Conservation (phyloP, 352 stramenopile species). For the Phytophthora lateralis region DNA sequence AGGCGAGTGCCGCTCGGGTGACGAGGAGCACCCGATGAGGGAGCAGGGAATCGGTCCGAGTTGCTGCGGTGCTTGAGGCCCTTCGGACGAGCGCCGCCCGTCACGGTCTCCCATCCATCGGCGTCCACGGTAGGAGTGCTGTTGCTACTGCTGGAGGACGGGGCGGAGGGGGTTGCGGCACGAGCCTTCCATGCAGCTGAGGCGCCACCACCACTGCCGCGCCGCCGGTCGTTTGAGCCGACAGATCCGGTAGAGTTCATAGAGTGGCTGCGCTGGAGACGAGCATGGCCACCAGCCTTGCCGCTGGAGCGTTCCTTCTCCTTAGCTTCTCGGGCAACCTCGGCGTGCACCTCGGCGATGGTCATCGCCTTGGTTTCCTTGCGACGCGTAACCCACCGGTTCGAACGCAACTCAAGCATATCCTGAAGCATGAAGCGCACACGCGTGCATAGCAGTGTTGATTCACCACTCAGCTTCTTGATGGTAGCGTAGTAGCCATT, state of each 20-base stretch:
- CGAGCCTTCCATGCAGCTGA: conserved; percentile 73
- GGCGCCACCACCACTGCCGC: conserved; percentile 46
- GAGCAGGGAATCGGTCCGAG: conserved; percentile 48
- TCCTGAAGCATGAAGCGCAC: conserved; percentile 89
- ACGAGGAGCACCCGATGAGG: conserved; percentile 34
- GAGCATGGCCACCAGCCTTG: conserved; percentile 36
- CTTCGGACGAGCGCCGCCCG: conserved; percentile 52
- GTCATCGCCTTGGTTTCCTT: conserved; percentile 89
- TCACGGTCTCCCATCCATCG: conserved; percentile 81
- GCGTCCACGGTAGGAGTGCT: conserved; percentile 40
- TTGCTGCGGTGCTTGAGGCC: conserved; percentile 68
- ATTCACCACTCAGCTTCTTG: conserved; percentile 67
- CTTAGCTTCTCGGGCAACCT: conserved; percentile 71
- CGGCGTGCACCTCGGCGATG: conserved; percentile 79
- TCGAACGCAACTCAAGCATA: conserved; percentile 74
- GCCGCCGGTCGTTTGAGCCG: conserved; percentile 44
- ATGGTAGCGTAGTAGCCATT: conserved; percentile 75
- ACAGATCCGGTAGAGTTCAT: conserved; percentile 44
- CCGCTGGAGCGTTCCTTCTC: conserved; percentile 63
- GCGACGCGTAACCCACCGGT: conserved; percentile 74
- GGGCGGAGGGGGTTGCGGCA: conserved; percentile 19
- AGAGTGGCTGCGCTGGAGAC: conserved; percentile 69
- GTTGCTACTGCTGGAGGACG: conserved; percentile 21
- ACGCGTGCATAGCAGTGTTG: conserved; percentile 72
- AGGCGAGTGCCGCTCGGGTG: conserved; percentile 39